Evolutionary conservation across 73 alveolate species (phyloP), one percentile per base, ranked within the genome.

Genomic region (Paramecium tetraurelia): DNA sequence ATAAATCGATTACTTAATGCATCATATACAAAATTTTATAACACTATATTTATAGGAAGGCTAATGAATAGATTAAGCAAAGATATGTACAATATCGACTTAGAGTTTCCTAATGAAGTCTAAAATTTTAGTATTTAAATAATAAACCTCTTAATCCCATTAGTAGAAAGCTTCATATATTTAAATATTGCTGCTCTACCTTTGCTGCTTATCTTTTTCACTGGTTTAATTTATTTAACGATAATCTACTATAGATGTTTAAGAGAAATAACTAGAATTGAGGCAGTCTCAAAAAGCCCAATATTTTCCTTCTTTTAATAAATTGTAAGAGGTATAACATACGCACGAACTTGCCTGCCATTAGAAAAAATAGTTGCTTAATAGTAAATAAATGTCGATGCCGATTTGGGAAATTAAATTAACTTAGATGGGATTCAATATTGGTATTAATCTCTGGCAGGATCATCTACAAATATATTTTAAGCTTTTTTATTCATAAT

Each of bases 31-130:
- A 96, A 96, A 86, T 98, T 93, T 95, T 98, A 93, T 94, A 99
- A 98, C 80, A 93, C 92, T 21, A 96, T 98, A 50, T 99, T 99
- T 2, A 85, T 96, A 12, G 99, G 99, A 11, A 93, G 97, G 69
- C 95, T 98, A 31, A 70, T 97, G 85, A 97, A 97, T 93, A 92
- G 97, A 71, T 95, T 98, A 58, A 88, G 99, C n/a, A 95, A 95
- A 48, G 99, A 97, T 89, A 77, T 92, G 27, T 88, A 63, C 8
- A 69, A 58, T 20, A 87, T 93, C 10, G 96, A 93, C 36, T 44
- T 31, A 22, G 22, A 20, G n/a, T 43, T 63, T 75, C 53, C 58
- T 18, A 80, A 80, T 46, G 90, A 80, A 22, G 21, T 80, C 6
- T 24, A 24, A 24, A 44, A 80, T 21, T 43, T 80, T 10, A 72